Percentiles rank a stretch among this genome's conserved stretches.
Conservation (phyloP, 495 filamentous ascomycete genomes). For the Thozetella sp. region DNA sequence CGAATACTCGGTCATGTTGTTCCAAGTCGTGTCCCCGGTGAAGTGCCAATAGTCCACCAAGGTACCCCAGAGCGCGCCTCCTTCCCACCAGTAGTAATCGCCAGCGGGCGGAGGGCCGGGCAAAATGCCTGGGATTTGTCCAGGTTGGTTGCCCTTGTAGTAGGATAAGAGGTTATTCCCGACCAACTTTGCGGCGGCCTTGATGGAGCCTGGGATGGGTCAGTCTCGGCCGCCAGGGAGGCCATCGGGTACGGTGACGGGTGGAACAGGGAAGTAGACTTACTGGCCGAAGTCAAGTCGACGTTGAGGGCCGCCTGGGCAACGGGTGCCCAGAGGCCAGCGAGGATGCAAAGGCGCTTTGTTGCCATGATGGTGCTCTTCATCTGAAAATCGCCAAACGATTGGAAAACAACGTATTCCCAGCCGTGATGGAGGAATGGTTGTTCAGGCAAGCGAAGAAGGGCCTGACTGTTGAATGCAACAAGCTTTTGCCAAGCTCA, state of each 20-base stretch:
- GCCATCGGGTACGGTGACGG: too few relatives aligned
- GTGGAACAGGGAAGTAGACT: neutral
- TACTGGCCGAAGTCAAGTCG: neutral
- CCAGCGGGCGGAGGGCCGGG: constrained; percentile 41
- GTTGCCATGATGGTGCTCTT: neutral
- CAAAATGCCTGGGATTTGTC: constrained; percentile 35
- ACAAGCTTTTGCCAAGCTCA: constrained; percentile 1
- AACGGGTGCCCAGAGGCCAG: neutral
- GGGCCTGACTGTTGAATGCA: neutral
- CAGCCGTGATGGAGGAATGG: neutral
- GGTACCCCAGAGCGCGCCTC: constrained; percentile 65
- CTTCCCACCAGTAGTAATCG: constrained; percentile 28
- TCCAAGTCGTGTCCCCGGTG: constrained; percentile 68
- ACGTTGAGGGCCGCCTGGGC: neutral
- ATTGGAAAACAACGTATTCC: neutral
- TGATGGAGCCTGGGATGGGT: constrained; percentile 51
- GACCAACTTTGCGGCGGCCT: constrained; percentile 51
- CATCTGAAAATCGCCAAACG: neutral
- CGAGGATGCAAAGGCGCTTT: neutral
- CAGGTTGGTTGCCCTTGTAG: constrained; percentile 56
- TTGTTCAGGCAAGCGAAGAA: neutral
- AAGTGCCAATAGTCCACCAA: constrained; percentile 73
- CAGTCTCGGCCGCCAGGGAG: neutral
- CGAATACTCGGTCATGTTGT: constrained; percentile 46
- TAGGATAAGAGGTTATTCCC: constrained; percentile 60